Evolutionary conservation across 2,329 filamentous ascomycete species (phyloP).

Genomic region (Fusarium xyrophilum): DNA sequence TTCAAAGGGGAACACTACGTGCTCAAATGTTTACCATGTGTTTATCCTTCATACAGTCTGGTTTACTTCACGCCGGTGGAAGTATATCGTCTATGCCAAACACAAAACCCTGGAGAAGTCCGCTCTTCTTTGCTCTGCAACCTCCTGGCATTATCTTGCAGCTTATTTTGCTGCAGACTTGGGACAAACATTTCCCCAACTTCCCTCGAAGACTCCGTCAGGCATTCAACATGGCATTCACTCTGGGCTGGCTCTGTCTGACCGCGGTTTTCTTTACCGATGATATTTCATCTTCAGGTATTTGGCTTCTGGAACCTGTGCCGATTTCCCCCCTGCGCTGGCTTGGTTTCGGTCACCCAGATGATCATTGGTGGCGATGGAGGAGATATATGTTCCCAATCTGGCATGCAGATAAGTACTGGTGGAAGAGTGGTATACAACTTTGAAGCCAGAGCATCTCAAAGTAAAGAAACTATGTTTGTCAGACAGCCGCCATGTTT

Average conservation of each 20-base stretch:
- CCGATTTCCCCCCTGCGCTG: slow-evolving; percentile 74
- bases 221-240: slow-evolving; percentile 66
- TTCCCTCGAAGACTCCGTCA: slow-evolving; percentile 57
- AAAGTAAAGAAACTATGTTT: too few relatives aligned
- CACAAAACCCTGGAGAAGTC: slow-evolving; percentile 59
- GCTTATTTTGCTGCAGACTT: slow-evolving; percentile 44
- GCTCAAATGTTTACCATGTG: slow-evolving; percentile 43
- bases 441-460: slow-evolving; percentile 33
- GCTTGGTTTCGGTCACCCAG: slow-evolving; percentile 66
- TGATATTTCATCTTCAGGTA: slow-evolving; percentile 74
- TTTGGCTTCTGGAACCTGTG: slow-evolving; percentile 86
- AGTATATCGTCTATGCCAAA: slow-evolving; percentile 69
- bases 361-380: slow-evolving; percentile 74
- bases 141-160: slow-evolving; percentile 71
- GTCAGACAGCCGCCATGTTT: not conserved
- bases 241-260: slow-evolving; percentile 70
- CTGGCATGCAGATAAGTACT: slow-evolving; percentile 67
- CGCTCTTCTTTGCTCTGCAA: slow-evolving; percentile 77
- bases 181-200: slow-evolving; percentile 48
- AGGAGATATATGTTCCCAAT: slow-evolving; percentile 57
- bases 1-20: slow-evolving; percentile 44
- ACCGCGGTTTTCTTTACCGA: slow-evolving; percentile 73
- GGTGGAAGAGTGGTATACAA: slow-evolving; percentile 60
- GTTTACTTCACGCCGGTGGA: slow-evolving; percentile 73
- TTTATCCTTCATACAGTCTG: slow-evolving; percentile 67